Evolutionary conservation across 2,329 filamentous ascomycete species (phyloP).

Genomic region (Blumeriella jaapii): DNA sequence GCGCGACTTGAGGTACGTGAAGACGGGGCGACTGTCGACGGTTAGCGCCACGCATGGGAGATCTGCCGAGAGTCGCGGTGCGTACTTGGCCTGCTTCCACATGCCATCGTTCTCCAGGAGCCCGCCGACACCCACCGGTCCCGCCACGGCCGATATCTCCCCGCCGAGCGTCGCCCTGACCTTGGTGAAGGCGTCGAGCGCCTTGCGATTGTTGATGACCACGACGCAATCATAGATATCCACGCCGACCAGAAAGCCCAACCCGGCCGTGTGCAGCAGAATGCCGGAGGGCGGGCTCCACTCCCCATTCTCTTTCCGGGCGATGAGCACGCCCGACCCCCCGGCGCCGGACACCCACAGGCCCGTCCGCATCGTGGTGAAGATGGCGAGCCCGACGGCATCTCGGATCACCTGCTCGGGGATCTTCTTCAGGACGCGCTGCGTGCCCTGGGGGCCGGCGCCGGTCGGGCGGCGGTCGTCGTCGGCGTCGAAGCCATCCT

Average conservation of each 20-base stretch:
- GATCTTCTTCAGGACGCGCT: slow-evolving; percentile 64
- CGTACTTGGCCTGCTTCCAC: slow-evolving; percentile 47
- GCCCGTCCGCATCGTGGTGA: slow-evolving; percentile 90
- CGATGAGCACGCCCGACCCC: slow-evolving; percentile 78
- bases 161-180: slow-evolving; percentile 70
- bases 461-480: slow-evolving; percentile 28
- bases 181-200: slow-evolving; percentile 73
- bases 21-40: slow-evolving; percentile 41
- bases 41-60: slow-evolving; percentile 4
- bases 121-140: slow-evolving; percentile 53
- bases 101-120: slow-evolving; percentile 25
- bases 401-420: slow-evolving; percentile 76
- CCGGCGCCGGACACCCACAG: slow-evolving; percentile 86
- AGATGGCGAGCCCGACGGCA: slow-evolving; percentile 82
- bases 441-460: slow-evolving; percentile 37
- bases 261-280: slow-evolving; percentile 75
- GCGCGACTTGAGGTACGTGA: slow-evolving; percentile 80
- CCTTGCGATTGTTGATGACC: slow-evolving; percentile 78
- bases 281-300: slow-evolving; percentile 91
- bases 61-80: background rate
- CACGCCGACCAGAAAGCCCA: slow-evolving; percentile 83
- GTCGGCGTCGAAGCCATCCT: slow-evolving; percentile 59
- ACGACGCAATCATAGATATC: slow-evolving; percentile 95
- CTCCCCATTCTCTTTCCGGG: slow-evolving; percentile 69
- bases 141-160: slow-evolving; percentile 65